Evolutionary conservation across 2,329 filamentous ascomycete species (phyloP), one percentile per base, ranked within the genome.

Genomic region (Onygenales sp.): DNA sequence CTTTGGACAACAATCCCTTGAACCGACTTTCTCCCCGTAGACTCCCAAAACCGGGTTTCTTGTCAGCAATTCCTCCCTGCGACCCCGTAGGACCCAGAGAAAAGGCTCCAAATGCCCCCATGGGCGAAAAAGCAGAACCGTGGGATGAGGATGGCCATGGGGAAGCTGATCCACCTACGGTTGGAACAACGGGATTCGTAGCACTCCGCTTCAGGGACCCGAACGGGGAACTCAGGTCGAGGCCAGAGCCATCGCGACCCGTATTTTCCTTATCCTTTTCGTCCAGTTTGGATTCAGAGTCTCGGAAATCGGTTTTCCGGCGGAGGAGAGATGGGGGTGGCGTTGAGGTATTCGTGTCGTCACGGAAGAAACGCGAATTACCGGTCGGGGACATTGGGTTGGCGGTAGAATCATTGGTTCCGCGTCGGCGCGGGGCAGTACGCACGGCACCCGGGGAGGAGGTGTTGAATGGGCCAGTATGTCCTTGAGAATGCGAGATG

Each of bases 41-140:
- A 63, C 80, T 84, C 32, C 83, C 85, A 62, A 86, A 81, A 8
- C 78, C 77, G 32, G 80, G 65, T 61, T 87, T 83, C 73, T 93
- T 95, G 52, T 95, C 88, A 3, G 78, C 74, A 6, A 76, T 70
- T 33, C 82, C 75, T 5, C 52, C 75, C 36, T 78, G 76, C 33
- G 75, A 72, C 2, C 80, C 70, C 47, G 73, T 70, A 39, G 66
- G 70, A 10, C 72, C 74, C 51, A 94, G 69, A n/a, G 87, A 85
- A 68, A 97, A 97, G 63, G 84, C 93, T 9, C 92, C 92, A 70
- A 98, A 98, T 21, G 85, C 85, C 36, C 92, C 90, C 77, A 91
- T 87, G 2, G 84, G 82, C 6, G 84, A 79, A 61, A 87, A 82
- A 10, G 82, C 79, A 43, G 84, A 79, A 49, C 76, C 77, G 52